phyloP scores from a whole-genome alignment of 139 green algal species.

The Eudorina sp. region DNA sequence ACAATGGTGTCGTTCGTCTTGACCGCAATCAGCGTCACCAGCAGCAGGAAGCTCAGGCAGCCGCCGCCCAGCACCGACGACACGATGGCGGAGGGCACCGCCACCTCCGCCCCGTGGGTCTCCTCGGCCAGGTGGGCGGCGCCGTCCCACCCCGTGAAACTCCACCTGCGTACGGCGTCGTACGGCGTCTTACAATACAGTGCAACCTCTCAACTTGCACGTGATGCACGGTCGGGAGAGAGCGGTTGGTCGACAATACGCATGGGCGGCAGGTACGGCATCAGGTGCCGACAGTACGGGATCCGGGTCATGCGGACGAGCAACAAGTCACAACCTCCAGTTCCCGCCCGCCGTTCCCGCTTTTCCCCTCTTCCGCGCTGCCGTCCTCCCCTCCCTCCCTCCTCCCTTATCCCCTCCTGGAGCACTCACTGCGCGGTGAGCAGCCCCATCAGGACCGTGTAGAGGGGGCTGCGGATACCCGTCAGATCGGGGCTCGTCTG shows the following conservation, averaged over 20 bases:
- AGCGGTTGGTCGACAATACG: too few relatives aligned
- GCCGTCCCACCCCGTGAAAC: background rate
- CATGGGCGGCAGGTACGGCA: too few relatives aligned
- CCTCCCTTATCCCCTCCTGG: too few relatives aligned
- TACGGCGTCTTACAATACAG: too few relatives aligned
- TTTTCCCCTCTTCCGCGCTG: too few relatives aligned
- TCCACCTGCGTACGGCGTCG: constrained; percentile 23
- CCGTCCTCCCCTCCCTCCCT: too few relatives aligned
- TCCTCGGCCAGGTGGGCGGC: background rate
- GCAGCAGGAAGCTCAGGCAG: background rate
- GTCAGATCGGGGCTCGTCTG: background rate
- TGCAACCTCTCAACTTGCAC: too few relatives aligned
- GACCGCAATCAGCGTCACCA: background rate
- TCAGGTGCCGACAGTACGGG: too few relatives aligned
- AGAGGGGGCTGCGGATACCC: background rate
- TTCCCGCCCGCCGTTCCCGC: too few relatives aligned
- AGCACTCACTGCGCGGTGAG: constrained; percentile 12
- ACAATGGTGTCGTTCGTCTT: background rate
- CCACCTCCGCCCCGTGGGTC: background rate
- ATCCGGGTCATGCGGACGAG: too few relatives aligned
- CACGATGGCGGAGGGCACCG: background rate
- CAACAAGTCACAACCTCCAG: too few relatives aligned
- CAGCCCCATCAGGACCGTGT: constrained; percentile 11
- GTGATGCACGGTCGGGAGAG: too few relatives aligned
- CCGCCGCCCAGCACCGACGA: background rate